Percentiles rank a stretch among this genome's conserved stretches.
phyloP scores from a whole-genome alignment of 805 yeast genomes.

The Millerozyma miso region DNA sequence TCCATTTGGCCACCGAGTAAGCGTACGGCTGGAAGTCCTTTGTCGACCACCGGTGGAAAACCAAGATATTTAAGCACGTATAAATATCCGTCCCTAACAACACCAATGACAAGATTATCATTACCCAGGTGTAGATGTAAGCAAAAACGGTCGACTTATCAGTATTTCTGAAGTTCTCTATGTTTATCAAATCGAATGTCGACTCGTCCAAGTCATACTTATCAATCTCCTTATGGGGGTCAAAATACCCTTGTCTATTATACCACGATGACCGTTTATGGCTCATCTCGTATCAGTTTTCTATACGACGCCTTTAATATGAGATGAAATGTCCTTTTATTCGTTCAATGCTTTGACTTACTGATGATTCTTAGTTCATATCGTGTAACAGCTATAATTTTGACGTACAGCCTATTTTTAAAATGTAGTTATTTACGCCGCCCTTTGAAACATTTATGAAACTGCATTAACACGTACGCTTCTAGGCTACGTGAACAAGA shows the following conservation, averaged over 20 bases:
- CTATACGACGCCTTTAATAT: too few relatives aligned
- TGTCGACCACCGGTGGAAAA: constrained; percentile 66
- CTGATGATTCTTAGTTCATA: background rate
- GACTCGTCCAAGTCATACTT: constrained; percentile 32
- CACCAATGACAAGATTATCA: constrained; percentile 51
- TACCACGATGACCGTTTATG: background rate
- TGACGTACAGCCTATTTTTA: background rate
- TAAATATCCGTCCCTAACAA: constrained; percentile 67
- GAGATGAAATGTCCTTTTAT: too few relatives aligned
- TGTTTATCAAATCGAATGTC: constrained; percentile 48
- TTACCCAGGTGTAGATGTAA: constrained; percentile 40
- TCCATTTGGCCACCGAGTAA: constrained; percentile 57
- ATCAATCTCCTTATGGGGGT: constrained; percentile 21
- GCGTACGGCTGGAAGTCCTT: constrained; percentile 42
- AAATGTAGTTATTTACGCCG: background rate
- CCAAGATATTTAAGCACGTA: constrained; percentile 71
- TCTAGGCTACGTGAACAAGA: background rate
- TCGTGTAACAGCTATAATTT: background rate
- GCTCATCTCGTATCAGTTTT: background rate
- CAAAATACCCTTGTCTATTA: constrained; percentile 10
- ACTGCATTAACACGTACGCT: background rate
- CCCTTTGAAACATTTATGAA: background rate
- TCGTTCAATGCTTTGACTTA: too few relatives aligned
- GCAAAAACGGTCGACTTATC: constrained; percentile 40
- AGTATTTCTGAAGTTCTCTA: constrained; percentile 44